Conservation (phyloP, 2,329 filamentous ascomycete species). For the Dactylellina sp. region DNA sequence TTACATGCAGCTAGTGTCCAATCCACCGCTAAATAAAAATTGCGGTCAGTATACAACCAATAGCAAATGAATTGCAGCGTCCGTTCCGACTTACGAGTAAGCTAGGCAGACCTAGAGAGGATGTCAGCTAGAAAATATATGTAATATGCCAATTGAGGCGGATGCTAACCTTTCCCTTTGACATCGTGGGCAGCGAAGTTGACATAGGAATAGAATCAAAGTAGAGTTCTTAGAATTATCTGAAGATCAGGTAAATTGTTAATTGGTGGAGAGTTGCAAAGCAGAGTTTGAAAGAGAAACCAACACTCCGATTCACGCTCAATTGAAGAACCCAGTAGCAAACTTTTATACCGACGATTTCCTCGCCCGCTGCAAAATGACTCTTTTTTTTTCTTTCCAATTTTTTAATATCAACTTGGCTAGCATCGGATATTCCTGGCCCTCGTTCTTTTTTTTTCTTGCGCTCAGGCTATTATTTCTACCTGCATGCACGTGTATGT, state of each 20-base stretch:
- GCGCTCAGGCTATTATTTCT: conserved; percentile 22
- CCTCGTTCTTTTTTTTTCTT: not conserved
- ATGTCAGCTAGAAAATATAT: not conserved
- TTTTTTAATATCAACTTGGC: conserved; percentile 32
- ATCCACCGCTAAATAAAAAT: conserved; percentile 63
- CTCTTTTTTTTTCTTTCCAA: no score
- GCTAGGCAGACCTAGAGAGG: conserved; percentile 64
- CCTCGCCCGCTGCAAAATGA: conserved; percentile 38
- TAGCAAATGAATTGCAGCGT: not conserved
- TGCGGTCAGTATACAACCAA: conserved; percentile 24
- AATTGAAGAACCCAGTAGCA: conserved; percentile 1
- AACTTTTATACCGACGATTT: conserved; percentile 52
- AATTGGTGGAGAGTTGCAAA: conserved; percentile 4
- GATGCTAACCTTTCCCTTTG: conserved; percentile 51
- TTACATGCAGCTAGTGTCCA: conserved; percentile 67
- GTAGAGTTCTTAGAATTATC: not conserved
- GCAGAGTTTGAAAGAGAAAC: conserved; percentile 2
- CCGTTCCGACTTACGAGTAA: conserved; percentile 61
- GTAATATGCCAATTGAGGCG: not conserved
- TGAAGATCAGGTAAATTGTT: not conserved
- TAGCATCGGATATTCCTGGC: conserved; percentile 55
- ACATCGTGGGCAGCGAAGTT: conserved; percentile 42
- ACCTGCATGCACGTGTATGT: not conserved
- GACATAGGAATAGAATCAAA: conserved; percentile 27
- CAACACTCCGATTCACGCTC: not conserved